A percentile compares a stretch with the other conserved stretches of the same genome.
These are phyloP conservation scores for Aspergillus intermedius DNA, from an alignment of 2,329 filamentous ascomycete genomes.

Conservation along the genomic window DNA sequence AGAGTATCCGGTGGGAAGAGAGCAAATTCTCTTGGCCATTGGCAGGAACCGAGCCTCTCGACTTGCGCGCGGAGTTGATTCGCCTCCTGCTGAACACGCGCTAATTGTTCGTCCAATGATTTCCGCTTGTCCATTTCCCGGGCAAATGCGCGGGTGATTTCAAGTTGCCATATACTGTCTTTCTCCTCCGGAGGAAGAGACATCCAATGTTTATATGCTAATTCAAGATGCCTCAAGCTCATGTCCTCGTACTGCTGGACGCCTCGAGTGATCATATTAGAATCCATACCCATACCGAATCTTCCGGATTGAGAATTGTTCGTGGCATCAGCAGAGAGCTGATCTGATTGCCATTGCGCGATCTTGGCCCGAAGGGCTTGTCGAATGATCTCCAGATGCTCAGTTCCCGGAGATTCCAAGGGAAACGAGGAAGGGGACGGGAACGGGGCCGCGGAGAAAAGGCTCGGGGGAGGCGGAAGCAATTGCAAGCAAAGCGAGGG, in stretches of 20 bases:
- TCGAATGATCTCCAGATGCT: constrained; percentile 67
- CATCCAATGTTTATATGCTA: constrained; percentile 71
- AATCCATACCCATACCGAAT: constrained; percentile 23
- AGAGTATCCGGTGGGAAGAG: constrained; percentile 42
- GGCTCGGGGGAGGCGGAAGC: constrained; percentile 69
- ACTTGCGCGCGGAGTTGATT: constrained; percentile 44
- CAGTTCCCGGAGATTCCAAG: constrained; percentile 64
- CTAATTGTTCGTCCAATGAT: constrained; percentile 37
- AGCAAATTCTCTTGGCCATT: constrained; percentile 45
- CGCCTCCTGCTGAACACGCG: constrained; percentile 42
- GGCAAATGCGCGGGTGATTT: constrained; percentile 42
- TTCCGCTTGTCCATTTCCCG: constrained; percentile 40
- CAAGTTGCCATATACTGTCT: constrained; percentile 41
- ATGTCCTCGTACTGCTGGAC: constrained; percentile 61
- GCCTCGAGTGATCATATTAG: constrained; percentile 36
- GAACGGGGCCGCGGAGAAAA: constrained; percentile 76
- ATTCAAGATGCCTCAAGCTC: constrained; percentile 67
- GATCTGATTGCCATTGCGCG: constrained; percentile 54
- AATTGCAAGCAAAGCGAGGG: constrained; percentile 77
- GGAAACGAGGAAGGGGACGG: constrained; percentile 75
- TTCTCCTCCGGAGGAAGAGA: constrained; percentile 52
- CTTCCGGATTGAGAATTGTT: constrained; percentile 42
- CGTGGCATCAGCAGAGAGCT: constrained; percentile 23
- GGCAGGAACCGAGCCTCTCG: constrained; percentile 40
- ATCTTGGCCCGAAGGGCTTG: constrained; percentile 63